Conservation (phyloP, 2,329 filamentous ascomycete genomes). For the Diaporthe citrichinensis region DNA sequence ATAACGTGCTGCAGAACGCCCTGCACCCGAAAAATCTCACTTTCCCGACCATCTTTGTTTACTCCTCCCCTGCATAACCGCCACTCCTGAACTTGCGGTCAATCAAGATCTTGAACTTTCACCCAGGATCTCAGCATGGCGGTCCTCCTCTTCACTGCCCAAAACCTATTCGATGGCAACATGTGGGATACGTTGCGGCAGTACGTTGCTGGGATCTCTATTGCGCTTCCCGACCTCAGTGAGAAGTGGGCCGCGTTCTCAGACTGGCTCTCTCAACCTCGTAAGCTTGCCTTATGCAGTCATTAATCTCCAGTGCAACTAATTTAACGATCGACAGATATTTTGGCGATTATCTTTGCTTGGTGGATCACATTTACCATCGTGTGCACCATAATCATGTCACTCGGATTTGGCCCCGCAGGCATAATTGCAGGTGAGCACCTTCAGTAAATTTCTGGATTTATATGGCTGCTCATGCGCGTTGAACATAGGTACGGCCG, state of each 20-base stretch:
- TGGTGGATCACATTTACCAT: constrained; percentile 32
- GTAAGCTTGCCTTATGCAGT: background rate
- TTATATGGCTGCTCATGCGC: background rate
- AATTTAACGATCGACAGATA: background rate
- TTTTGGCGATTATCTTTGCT: constrained; percentile 19
- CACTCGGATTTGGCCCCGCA: background rate
- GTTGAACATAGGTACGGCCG: background rate
- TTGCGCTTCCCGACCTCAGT: background rate
- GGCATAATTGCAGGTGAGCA: constrained; percentile 11
- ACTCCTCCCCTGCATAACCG: background rate
- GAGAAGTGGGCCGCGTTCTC: constrained; percentile 23
- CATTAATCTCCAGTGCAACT: background rate
- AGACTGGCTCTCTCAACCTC: constrained; percentile 26
- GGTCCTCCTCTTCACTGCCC: background rate
- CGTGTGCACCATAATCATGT: constrained; percentile 5
- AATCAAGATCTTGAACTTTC: background rate
- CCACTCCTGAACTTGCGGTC: background rate
- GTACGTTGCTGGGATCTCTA: background rate
- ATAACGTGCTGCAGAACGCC: background rate
- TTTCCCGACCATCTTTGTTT: background rate
- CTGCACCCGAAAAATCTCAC: background rate
- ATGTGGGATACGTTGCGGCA: background rate
- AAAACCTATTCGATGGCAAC: background rate
- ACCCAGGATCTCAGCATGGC: background rate
- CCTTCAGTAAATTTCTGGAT: background rate